Base-by-base conservation (phyloP, 805 yeast species). In the Nakazawaea ernobii region DNA sequence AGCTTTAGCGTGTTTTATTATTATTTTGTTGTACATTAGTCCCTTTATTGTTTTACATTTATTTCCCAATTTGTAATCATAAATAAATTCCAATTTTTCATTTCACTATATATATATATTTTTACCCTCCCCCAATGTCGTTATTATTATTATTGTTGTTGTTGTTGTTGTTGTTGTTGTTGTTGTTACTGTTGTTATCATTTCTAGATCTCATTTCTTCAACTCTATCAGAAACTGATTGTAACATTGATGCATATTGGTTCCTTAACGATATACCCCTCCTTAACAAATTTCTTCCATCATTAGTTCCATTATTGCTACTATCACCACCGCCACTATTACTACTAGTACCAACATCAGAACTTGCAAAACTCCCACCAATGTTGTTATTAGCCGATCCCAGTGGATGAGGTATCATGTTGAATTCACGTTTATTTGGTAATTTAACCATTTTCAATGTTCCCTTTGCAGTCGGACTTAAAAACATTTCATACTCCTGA, bases 401-500 rank as follows among this genome's bases (percentile, higher is more conserved):
- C 24, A 20, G 24, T 20, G 24, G 24, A 5, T 20, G 24, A 20
- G 24, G 24, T 20, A 20, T 20, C 24, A 20, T 20, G 5, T 30
- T 30, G n/a, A 30, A 10, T 30, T 30, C n/a, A 35, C 10, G 38
- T 35, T 9, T 35, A 13, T 35, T 14, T 35, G 10, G 14, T 35
- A 9, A 35, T 35, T 35, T 35, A 13, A 35, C 14, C 38, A 14
- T 35, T 14, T n/a, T 44, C 13, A 54, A 46, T 20, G 35, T 43
- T 5, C 54, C 60, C 3, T 32, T 45, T 8, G 54, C 43, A 4
- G 28, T 30, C 4, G 49, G 33, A 28, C 37, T 55, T 32, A 58
- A 42, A 26, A 24, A 35, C 17, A 58, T 37, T 11, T 49, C 48
- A 49, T 54, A 58, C n/a, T 45, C 44, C 24, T 45, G 38, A 15